Conservation (phyloP, 768 basidiomycete genomes). For the Thelephora aurantiotincta region DNA sequence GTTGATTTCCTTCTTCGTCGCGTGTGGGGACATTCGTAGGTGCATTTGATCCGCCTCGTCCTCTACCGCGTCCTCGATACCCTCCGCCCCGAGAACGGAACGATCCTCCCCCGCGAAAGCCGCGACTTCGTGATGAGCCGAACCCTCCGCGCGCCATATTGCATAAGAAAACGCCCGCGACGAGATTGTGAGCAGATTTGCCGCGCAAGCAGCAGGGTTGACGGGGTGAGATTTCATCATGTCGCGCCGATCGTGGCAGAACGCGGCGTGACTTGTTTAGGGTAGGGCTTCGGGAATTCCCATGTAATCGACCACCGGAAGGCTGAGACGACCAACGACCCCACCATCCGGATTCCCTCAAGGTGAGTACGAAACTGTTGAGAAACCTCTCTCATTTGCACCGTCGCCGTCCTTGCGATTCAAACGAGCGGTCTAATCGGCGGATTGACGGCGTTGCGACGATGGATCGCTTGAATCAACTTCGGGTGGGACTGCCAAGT, state of each 20-base stretch:
- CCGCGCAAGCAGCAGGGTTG: no score
- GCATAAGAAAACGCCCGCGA: no score
- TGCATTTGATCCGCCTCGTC: conserved; percentile 25
- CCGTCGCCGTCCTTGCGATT: no score
- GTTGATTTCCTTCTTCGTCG: conserved; percentile 83
- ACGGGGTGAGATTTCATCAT: neutral
- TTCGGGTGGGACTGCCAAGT: conserved; percentile 1
- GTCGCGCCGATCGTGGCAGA: neutral
- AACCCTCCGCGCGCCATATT: neutral
- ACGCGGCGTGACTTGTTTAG: no score
- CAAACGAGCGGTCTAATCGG: conserved; percentile 26
- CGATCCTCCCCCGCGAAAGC: neutral
- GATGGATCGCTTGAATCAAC: conserved; percentile 7
- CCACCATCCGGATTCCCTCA: no score
- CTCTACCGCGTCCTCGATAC: conserved; percentile 36
- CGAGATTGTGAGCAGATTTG: no score
- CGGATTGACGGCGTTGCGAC: conserved; percentile 22
- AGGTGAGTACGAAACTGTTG: no score
- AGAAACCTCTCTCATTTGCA: no score
- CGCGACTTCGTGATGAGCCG: neutral
- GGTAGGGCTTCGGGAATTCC: no score
- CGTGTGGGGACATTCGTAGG: conserved; percentile 44
- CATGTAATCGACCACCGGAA: no score
- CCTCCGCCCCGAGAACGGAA: conserved; percentile 26
- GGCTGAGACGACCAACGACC: no score